Evolutionary conservation across 768 basidiomycete genomes (phyloP).

Genomic region (Mycena belliarum): DNA sequence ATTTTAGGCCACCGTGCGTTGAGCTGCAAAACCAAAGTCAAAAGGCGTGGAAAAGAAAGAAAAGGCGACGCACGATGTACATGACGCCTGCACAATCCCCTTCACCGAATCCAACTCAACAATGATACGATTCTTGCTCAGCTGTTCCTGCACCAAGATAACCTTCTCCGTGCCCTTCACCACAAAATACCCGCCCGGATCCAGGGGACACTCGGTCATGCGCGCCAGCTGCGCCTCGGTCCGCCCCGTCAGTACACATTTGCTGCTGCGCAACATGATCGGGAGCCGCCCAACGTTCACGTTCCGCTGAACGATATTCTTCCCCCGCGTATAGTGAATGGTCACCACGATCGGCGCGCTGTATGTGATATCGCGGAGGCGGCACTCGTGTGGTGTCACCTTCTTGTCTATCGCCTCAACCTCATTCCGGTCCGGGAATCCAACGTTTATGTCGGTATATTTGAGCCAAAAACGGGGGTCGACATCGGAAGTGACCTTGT

Average conservation of each 20-base stretch:
- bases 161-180: slow-evolving; percentile 99
- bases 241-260: slow-evolving; percentile 84
- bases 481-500: slow-evolving; percentile 93
- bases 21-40: slow-evolving; percentile 45
- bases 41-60: no score
- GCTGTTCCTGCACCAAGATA: slow-evolving; percentile 96
- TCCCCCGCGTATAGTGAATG: slow-evolving; percentile 92
- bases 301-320: slow-evolving; percentile 82
- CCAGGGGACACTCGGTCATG: slow-evolving; percentile 96
- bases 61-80: slow-evolving; percentile 77
- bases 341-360: slow-evolving; percentile 91
- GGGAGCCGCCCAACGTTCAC: slow-evolving; percentile 90
- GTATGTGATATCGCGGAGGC: slow-evolving; percentile 93
- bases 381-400: slow-evolving; percentile 96
- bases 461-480: slow-evolving; percentile 97
- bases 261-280: slow-evolving; percentile 95
- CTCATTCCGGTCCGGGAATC: slow-evolving; percentile 89
- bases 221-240: slow-evolving; percentile 82
- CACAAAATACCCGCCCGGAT: slow-evolving; percentile 99
- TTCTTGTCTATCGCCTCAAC: slow-evolving; percentile 72
- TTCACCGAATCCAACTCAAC: slow-evolving; percentile 93
- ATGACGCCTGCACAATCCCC: slow-evolving; percentile 89
- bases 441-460: slow-evolving; percentile 94
- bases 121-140: slow-evolving; percentile 99
- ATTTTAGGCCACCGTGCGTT: slow-evolving; percentile 84